These are phyloP conservation scores for Lactarius deliciosus DNA, from an alignment of 768 basidiomycete genomes.

Conservation along the genomic window DNA sequence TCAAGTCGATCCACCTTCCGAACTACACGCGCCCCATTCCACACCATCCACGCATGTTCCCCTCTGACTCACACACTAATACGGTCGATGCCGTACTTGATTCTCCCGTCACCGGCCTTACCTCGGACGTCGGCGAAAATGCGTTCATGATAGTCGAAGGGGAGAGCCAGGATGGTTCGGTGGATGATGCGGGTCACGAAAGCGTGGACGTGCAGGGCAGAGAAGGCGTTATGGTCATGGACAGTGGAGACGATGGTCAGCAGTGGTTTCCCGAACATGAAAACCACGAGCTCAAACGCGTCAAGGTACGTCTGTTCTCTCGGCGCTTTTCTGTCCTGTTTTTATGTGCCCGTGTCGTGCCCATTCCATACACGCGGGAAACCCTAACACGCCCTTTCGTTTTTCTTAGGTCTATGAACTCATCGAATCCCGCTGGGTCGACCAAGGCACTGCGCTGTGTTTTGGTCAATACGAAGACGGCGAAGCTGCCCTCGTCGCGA, in stretches of 20 bases:
- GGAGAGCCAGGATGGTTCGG: slow-evolving; percentile 24
- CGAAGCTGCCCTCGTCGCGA: slow-evolving; percentile 82
- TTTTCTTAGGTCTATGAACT: slow-evolving; percentile 86
- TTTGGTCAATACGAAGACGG: slow-evolving; percentile 83
- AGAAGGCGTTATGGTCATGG: slow-evolving; percentile 40
- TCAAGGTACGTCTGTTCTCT: slow-evolving; percentile 57
- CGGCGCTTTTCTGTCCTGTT: slow-evolving; percentile 28
- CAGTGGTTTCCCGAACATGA: slow-evolving; percentile 65
- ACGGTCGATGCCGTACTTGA: slow-evolving; percentile 17
- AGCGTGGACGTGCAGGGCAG: slow-evolving; percentile 49
- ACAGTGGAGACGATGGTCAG: slow-evolving; percentile 51
- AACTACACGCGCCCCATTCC: slow-evolving; percentile 23
- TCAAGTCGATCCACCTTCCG: slow-evolving; percentile 35
- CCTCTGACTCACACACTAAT: slow-evolving; percentile 26
- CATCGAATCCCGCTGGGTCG: slow-evolving; percentile 86
- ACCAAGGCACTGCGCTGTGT: slow-evolving; percentile 96
- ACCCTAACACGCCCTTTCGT: slow-evolving; percentile 9
- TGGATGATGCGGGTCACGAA: slow-evolving; percentile 23
- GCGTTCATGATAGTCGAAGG: slow-evolving; percentile 28
- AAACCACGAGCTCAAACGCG: slow-evolving; percentile 75
- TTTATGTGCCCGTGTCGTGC: slow-evolving; percentile 29
- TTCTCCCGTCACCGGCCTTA: slow-evolving; percentile 16
- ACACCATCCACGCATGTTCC: slow-evolving; percentile 35
- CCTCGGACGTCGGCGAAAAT: slow-evolving; percentile 25
- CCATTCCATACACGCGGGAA: slow-evolving; percentile 32